A percentile compares a stretch with the other conserved stretches of the same genome.
These are phyloP conservation scores for Codiaeum variegatum DNA, from an alignment of 441 rosid genomes.

Conservation along the genomic window DNA sequence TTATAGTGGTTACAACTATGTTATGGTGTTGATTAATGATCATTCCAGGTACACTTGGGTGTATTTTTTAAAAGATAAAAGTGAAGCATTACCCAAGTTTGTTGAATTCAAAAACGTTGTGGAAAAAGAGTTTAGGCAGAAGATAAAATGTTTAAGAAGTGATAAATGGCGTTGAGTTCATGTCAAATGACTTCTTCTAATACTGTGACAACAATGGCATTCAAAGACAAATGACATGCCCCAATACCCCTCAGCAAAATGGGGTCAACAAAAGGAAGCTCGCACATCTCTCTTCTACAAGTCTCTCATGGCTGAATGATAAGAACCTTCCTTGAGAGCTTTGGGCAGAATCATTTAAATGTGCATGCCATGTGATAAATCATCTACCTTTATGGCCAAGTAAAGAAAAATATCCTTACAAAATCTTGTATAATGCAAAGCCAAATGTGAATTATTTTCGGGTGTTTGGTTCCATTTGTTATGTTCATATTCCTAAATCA, in stretches of 20 bases:
- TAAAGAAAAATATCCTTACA: neutral
- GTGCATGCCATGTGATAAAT: neutral
- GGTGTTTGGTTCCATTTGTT: neutral
- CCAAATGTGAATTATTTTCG: conserved; percentile 11
- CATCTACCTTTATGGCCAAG: neutral
- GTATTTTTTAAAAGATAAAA: neutral
- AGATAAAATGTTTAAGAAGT: neutral
- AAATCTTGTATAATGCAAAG: neutral
- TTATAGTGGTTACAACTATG: neutral
- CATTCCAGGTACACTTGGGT: neutral
- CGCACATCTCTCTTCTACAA: too few species aligned
- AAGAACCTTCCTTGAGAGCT: neutral
- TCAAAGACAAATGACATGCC: too few species aligned
- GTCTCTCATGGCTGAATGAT: too few species aligned
- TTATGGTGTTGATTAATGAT: neutral
- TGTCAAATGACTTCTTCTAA: neutral
- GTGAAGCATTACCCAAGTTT: neutral
- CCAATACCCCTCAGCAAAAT: too few species aligned
- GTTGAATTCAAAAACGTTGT: neutral
- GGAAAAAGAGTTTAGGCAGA: neutral
- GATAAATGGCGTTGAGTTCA: neutral
- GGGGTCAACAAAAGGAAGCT: too few species aligned
- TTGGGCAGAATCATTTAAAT: neutral
- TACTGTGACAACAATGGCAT: neutral
- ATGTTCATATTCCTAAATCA: neutral